Conservation (phyloP, 2,329 filamentous ascomycete genomes). For the Colletotrichum higginsianum region DNA sequence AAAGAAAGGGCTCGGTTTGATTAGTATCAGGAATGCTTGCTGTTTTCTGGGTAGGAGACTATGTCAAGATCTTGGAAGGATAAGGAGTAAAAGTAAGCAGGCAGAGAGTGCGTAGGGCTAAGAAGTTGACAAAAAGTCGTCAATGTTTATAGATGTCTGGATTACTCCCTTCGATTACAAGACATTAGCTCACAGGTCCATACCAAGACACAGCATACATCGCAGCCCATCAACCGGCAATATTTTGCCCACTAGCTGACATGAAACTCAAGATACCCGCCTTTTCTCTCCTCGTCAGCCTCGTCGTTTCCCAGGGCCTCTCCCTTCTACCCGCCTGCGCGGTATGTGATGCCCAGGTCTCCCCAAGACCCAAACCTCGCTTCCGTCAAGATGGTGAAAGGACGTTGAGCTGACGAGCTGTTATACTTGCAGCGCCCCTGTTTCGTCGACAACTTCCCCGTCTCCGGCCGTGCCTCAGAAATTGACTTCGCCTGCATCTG, state of each 20-base stretch:
- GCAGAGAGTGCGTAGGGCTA: no score
- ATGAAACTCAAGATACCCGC: conserved; percentile 47
- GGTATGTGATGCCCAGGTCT: neutral
- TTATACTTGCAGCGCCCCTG: conserved; percentile 26
- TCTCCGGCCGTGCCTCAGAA: conserved; percentile 35
- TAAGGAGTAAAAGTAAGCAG: neutral
- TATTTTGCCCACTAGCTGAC: conserved; percentile 28
- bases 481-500: conserved; percentile 42
- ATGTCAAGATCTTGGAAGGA: neutral
- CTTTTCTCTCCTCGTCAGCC: conserved; percentile 44
- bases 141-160: conserved; percentile 20
- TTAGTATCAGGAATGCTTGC: no score
- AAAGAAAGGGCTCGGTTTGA: neutral
- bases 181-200: conserved; percentile 1
- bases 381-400: neutral
- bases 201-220: neutral
- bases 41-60: no score
- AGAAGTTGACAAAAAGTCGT: conserved; percentile 25
- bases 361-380: neutral
- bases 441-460: conserved; percentile 37
- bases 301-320: conserved; percentile 43
- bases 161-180: conserved; percentile 12
- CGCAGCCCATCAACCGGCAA: no score
- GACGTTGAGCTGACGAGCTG: neutral
- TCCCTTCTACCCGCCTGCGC: conserved; percentile 29